phyloP scores from a whole-genome alignment of 441 rosid genomes.

The Iberis amara region DNA sequence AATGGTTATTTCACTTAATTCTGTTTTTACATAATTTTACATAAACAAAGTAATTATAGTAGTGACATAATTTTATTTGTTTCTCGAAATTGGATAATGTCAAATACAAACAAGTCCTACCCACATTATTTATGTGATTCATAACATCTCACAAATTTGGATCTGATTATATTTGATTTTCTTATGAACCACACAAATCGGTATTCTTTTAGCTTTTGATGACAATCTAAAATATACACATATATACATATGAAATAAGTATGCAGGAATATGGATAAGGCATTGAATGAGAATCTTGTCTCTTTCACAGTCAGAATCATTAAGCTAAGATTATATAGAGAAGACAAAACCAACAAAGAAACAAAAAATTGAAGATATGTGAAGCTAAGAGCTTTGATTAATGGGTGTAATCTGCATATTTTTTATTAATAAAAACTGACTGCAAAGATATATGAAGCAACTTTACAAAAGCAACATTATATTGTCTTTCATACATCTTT shows the following conservation, averaged over 20 bases:
- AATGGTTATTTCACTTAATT: too few species aligned
- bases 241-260: too few species aligned
- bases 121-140: slow-evolving; percentile 16
- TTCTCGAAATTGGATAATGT: slow-evolving; percentile 1
- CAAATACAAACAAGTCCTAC: not conserved
- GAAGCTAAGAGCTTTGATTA: slow-evolving; percentile 15
- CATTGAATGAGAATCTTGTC: too few species aligned
- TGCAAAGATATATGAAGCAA: slow-evolving; percentile 35
- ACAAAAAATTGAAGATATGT: slow-evolving; percentile 12
- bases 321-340: not conserved
- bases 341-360: not conserved
- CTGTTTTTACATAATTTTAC: too few species aligned
- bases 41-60: too few species aligned
- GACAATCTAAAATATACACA: too few species aligned
- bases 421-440: slow-evolving; percentile 29
- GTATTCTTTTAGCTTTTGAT: too few species aligned
- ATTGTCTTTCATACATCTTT: slow-evolving; percentile 29
- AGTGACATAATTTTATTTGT: not conserved
- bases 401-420: slow-evolving; percentile 21
- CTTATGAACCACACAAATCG: too few species aligned
- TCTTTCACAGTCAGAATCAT: too few species aligned
- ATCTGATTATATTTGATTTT: not conserved
- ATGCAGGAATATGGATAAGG: too few species aligned
- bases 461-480: slow-evolving; percentile 42
- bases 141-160: slow-evolving; percentile 11